A percentile compares a stretch with the other conserved stretches of the same genome.
These are phyloP conservation scores for Breviolum minutum DNA, from an alignment of 73 alveolate species.

Conservation along the genomic window DNA sequence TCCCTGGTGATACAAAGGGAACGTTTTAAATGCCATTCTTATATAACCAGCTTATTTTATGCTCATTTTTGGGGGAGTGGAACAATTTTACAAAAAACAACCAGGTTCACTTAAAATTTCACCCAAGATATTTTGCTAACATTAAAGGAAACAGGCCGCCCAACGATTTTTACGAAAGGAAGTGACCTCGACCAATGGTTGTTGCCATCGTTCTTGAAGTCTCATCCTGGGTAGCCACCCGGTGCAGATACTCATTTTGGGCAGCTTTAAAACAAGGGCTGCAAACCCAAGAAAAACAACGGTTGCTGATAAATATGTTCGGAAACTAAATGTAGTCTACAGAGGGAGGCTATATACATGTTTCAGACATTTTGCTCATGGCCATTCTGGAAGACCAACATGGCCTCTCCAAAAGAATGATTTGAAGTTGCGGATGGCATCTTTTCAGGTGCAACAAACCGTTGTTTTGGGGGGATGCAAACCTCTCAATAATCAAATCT, in stretches of 20 bases:
- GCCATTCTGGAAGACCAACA: background rate
- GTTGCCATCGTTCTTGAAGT: slow-evolving; percentile 20
- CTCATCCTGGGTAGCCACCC: background rate
- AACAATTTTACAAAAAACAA: background rate
- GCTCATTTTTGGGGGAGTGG: too few relatives aligned
- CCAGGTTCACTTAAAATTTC: background rate
- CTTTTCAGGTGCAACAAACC: too few relatives aligned
- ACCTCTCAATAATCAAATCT: too few relatives aligned
- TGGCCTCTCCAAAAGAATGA: background rate
- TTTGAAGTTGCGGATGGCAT: too few relatives aligned
- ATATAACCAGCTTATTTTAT: too few relatives aligned
- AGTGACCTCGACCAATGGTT: slow-evolving; percentile 3
- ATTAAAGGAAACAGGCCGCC: background rate
- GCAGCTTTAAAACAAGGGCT: too few relatives aligned
- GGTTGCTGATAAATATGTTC: background rate
- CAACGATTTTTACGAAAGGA: too few relatives aligned
- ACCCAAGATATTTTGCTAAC: background rate
- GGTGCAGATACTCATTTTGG: background rate
- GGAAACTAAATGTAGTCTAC: background rate
- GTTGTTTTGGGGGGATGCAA: too few relatives aligned
- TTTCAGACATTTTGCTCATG: background rate
- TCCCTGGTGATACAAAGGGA: too few relatives aligned
- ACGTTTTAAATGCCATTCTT: too few relatives aligned
- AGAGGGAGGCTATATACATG: background rate
- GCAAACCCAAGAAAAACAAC: background rate